Percentiles rank a stretch among this genome's conserved stretches.
Evolutionary conservation across 2,329 filamentous ascomycete species (phyloP).

Genomic region (Verticillium zaregamsianum): DNA sequence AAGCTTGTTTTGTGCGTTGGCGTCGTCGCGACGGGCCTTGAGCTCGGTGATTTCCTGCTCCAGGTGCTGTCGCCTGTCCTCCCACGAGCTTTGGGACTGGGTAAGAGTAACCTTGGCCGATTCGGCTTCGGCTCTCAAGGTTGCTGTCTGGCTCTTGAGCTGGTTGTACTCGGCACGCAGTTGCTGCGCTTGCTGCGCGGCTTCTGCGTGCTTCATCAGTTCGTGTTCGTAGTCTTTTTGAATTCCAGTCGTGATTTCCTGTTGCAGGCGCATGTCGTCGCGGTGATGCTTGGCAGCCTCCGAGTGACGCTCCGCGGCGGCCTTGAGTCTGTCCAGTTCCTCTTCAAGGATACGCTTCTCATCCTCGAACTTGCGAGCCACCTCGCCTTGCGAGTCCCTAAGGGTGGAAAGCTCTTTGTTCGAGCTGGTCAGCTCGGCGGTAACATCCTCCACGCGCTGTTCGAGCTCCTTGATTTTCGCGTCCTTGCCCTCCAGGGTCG

Average conservation of each 20-base stretch:
- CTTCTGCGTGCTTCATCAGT: slow-evolving; percentile 90
- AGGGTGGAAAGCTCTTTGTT: slow-evolving; percentile 79
- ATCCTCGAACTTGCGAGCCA: slow-evolving; percentile 66
- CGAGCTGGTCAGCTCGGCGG: slow-evolving; percentile 72
- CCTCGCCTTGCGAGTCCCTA: slow-evolving; percentile 75
- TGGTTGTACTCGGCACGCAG: slow-evolving; percentile 78
- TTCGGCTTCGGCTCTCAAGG: slow-evolving; percentile 76
- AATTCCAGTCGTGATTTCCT: slow-evolving; percentile 86
- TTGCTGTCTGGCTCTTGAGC: slow-evolving; percentile 72
- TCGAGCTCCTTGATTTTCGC: slow-evolving; percentile 75
- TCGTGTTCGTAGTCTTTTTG: slow-evolving; percentile 96
- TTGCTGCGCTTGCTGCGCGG: slow-evolving; percentile 77
- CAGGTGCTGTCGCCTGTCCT: slow-evolving; percentile 72
- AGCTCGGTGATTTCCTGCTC: slow-evolving; percentile 81
- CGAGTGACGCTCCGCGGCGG: slow-evolving; percentile 74
- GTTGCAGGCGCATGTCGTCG: slow-evolving; percentile 87
- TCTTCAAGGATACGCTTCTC: slow-evolving; percentile 76
- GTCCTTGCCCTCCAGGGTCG: slow-evolving; percentile 71
- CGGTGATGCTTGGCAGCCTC: slow-evolving; percentile 82
- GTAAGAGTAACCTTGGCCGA: slow-evolving; percentile 74
- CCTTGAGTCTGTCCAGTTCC: slow-evolving; percentile 76
- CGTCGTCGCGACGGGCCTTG: slow-evolving; percentile 74
- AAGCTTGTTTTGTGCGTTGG: slow-evolving; percentile 83
- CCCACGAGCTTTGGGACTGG: slow-evolving; percentile 85
- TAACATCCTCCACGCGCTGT: slow-evolving; percentile 79